Evolutionary conservation across 2,329 filamentous ascomycete genomes (phyloP), one percentile per base, ranked within the genome.

Genomic region (Scedosporium aurantiacum): DNA sequence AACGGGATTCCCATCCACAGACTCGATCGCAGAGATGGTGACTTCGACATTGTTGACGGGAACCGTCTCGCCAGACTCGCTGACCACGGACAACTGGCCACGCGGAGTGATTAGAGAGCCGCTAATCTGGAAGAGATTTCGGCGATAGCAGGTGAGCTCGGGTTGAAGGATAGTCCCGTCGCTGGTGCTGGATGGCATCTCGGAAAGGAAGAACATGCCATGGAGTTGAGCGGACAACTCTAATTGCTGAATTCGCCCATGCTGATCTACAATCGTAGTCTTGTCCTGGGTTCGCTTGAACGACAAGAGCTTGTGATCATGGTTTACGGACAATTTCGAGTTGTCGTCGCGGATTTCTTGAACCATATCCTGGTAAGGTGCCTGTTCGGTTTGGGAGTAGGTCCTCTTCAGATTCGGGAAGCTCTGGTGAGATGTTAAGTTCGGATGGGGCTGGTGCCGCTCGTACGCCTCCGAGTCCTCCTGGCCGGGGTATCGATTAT

Each of bases 111-210:
- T 91, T 62, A 96, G 83, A 4, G 88, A 91, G 62, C 93, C 93
- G 64, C 91, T 96, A 69, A 97, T 95, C 73, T 97, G 93, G 74
- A 97, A 97, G 57, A 97, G 79, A 70, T 97, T 97, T 57, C 93
- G 85, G 65, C 93, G 88, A 74, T 97, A 97, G 79, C 93, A 97
- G 2, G 93, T 97, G 71, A 97, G 75, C 75, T 97, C 93, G 60
- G 84, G 90, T 70, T 89, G 87, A 58, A 86, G 76, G 56, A 81
- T 71, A 55, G 74, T 77, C 63, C 81, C 82, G 65, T 87, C 83
- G 65, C 73, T 78, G 61, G 78, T 76, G 64, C 80, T 84, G 68
- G 87, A 82, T 1, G 88, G 86, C 76, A 89, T 88, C 71, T 93
- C 89, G 32, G 89, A 91, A 37, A 93, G 78, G 72, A 93, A 93